phyloP scores from a whole-genome alignment of 345 rosid genomes.

The Syzygium grande region DNA sequence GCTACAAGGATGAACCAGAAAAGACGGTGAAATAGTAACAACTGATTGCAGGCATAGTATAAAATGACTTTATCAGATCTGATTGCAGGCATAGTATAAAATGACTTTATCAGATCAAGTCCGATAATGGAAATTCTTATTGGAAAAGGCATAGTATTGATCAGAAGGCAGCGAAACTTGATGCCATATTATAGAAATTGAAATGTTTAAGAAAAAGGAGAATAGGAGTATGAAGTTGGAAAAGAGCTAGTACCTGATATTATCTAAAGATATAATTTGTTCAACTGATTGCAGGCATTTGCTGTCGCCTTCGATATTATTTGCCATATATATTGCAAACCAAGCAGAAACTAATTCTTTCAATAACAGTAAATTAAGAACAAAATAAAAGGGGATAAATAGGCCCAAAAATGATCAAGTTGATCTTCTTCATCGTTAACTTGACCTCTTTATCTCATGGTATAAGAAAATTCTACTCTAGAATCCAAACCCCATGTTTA shows the following conservation, averaged over 20 bases:
- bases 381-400: neutral
- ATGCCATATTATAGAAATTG: neutral
- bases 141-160: neutral
- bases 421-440: neutral
- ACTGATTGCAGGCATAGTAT: too few relatives aligned
- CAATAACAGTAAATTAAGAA: too few relatives aligned
- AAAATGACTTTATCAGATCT: too few relatives aligned
- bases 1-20: too few relatives aligned
- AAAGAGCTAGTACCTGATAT: too few relatives aligned
- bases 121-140: neutral
- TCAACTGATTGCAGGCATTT: neutral
- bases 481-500: neutral
- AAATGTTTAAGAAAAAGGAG: neutral
- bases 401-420: too few relatives aligned
- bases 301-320: too few relatives aligned
- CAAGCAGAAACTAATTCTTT: too few relatives aligned
- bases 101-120: too few relatives aligned
- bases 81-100: too few relatives aligned
- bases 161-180: neutral
- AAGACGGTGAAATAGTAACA: neutral
- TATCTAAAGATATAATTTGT: neutral
- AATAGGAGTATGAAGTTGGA: neutral
- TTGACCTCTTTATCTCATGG: neutral
- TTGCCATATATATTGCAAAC: too few relatives aligned
- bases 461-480: neutral